These are phyloP conservation scores for Cylindrodendrum hubeiense DNA, from an alignment of 2,329 filamentous ascomycete genomes.

Conservation along the genomic window DNA sequence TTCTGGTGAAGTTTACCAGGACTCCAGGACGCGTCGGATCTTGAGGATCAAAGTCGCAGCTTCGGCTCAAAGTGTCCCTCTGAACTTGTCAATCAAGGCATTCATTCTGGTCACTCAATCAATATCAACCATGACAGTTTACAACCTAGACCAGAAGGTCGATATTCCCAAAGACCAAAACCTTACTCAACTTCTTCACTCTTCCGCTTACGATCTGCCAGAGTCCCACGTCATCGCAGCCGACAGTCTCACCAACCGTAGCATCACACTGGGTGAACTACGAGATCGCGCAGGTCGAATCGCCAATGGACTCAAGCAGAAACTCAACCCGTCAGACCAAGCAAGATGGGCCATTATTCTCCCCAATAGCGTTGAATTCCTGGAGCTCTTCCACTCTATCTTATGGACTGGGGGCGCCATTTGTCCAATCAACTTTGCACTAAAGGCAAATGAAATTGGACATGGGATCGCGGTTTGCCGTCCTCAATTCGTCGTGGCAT, in stretches of 20 bases:
- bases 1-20: not conserved
- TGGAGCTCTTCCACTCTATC: conserved; percentile 57
- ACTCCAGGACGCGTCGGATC: not conserved
- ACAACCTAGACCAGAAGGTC: conserved; percentile 45
- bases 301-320: conserved; percentile 52
- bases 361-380: conserved; percentile 59
- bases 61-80: not conserved
- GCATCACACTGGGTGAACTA: conserved; percentile 57
- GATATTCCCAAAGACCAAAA: conserved; percentile 55
- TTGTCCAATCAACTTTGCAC: conserved; percentile 55
- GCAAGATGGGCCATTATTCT: conserved; percentile 57
- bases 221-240: conserved; percentile 57
- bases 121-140: conserved; percentile 46
- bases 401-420: conserved; percentile 55
- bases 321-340: conserved; percentile 49
- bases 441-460: conserved; percentile 54
- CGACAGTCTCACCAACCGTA: conserved; percentile 59
- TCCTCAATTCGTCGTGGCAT: conserved; percentile 56
- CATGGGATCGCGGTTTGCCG: conserved; percentile 56
- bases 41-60: not conserved
- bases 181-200: conserved; percentile 58
- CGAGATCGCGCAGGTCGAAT: conserved; percentile 55
- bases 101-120: not conserved
- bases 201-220: conserved; percentile 49
- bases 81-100: not conserved